Base-by-base conservation (phyloP, 2,329 filamentous ascomycete species). In the Aspergillus sojae region DNA sequence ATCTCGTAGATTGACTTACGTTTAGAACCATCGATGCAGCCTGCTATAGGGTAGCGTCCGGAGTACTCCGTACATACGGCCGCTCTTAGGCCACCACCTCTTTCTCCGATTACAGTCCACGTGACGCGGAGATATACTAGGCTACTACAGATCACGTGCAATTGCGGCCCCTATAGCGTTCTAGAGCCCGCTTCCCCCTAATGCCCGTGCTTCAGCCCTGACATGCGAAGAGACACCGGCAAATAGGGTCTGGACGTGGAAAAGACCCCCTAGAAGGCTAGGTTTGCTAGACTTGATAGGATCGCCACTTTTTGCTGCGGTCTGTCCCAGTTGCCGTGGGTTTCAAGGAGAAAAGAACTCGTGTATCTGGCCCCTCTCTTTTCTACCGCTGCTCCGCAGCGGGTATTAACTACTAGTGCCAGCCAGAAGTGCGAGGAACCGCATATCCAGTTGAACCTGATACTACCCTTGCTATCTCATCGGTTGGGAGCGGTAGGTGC, bases 381-480 rank as follows among this genome's bases (percentile, higher is more conserved):
- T 63, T 66, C 63, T 61, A 68, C 54, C 57, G 68, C 58, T 64
- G 68, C 62, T 68, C 66, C 67, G 68, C 68, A 70, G 70, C 67
- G 64, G 65, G 65, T 65, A 65, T 62, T 58, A 60, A 63, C 43
- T 58, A 58, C 11, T 59, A 41, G 32, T 64, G 58, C 54, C 65
- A 62, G 59, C 60, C 63, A 68, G 67, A 65, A 71, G 65, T 70
- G 57, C 65, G 60, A 60, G 43, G 55, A 55, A 57, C 61, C 46
- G 57, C 53, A 46, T 62, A 58, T 60, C 39, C n/a, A 11, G 21
- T 34, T 30, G 28, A 34, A 10, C n/a, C 26, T 19, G 30, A 60
- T 45, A 39, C 12, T 34, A 36, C 30, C 21, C 46, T 36, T 36
- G 45, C 57, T 32, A n/a, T 59, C 46, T 43, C 23, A 53, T n/a